Base-by-base conservation (phyloP, 2,329 filamentous ascomycete genomes). In the Colletotrichum sp. region DNA sequence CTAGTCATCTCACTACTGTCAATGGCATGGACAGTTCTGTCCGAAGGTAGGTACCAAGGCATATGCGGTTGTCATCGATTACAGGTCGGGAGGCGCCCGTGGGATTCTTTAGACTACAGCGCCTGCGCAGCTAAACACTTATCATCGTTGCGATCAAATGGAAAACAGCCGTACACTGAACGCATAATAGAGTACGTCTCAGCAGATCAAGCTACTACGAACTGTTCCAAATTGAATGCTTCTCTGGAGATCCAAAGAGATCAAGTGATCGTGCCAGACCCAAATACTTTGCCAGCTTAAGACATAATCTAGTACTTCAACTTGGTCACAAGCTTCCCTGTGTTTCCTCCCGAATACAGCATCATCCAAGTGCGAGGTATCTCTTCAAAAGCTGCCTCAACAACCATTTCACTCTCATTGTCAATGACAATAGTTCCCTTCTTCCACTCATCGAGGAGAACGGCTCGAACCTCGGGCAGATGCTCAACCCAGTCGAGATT, bases 51-150 rank as follows among this genome's bases (percentile, higher is more conserved):
- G 16, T 43, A 43, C 1, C 36, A 43, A 43, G 16, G 16, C 36
- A 43, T 1, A 9, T 43, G 1, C 4, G 1, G 16, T 43, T 43
- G 36, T 10, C 16, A 18, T 5, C 16, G 0, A 18, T 2, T 43
- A 43, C 1, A 43, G 16, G 39, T 48, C 9, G 39, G 39, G 0
- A 6, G 18, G 9, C 39, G 7, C 9, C 8, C 39, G 4, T 12
- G 0, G 0, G 0, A 1, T 48, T 48, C 39, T n/a, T 0, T 6
- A 5, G 9, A 10, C 0, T 6, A 12, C 39, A 48, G 9, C 18
- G 0, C 18, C 18, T 48, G 1, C 0, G 0, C 36, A 48, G 18
- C 0, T n/a, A n/a, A n/a, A 1, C 9, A 6, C 39, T 2, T 2
- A 2, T 43, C 0, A n/a, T 48, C 18, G 18, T 48, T 48, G 16